A percentile compares a stretch with the other conserved stretches of the same genome.
These are phyloP conservation scores for Rhizopogon vulgaris DNA, from an alignment of 768 basidiomycete genomes.

Conservation along the genomic window DNA sequence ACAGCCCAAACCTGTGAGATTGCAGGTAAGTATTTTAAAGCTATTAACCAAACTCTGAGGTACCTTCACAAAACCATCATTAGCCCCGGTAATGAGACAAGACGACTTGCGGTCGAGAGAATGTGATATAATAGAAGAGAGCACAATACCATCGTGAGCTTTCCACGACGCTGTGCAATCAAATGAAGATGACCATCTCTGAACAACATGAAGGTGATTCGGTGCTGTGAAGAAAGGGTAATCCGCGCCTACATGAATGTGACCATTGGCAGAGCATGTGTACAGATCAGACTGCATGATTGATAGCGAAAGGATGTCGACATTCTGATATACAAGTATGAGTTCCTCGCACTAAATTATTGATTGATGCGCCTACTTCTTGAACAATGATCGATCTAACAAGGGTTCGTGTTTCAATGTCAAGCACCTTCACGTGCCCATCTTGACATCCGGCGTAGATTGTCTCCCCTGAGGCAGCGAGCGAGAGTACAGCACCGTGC, in stretches of 20 bases:
- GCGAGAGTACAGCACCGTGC: slow-evolving; percentile 78
- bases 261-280: slow-evolving; percentile 61
- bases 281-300: slow-evolving; percentile 60
- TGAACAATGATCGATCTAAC: slow-evolving; percentile 84
- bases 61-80: slow-evolving; percentile 83
- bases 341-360: not conserved
- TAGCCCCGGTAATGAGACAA: slow-evolving; percentile 71
- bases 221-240: not conserved
- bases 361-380: slow-evolving; percentile 41
- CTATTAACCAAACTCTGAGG: not conserved
- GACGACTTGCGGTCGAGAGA: slow-evolving; percentile 18
- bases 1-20: slow-evolving; percentile 49
- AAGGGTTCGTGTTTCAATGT: slow-evolving; percentile 82
- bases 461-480: slow-evolving; percentile 69
- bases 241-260: slow-evolving; percentile 50
- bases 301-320: slow-evolving; percentile 80
- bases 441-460: slow-evolving; percentile 93
- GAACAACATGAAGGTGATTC: not conserved
- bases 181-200: slow-evolving; percentile 83
- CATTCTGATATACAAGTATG: slow-evolving; percentile 36
- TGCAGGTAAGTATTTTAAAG: not conserved
- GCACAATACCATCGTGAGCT: slow-evolving; percentile 75
- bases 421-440: slow-evolving; percentile 86
- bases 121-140: slow-evolving; percentile 65
- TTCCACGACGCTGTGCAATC: slow-evolving; percentile 80